Base-by-base conservation (phyloP, 1,284 basidiomycete species). In the Ganoderma multipileum region DNA sequence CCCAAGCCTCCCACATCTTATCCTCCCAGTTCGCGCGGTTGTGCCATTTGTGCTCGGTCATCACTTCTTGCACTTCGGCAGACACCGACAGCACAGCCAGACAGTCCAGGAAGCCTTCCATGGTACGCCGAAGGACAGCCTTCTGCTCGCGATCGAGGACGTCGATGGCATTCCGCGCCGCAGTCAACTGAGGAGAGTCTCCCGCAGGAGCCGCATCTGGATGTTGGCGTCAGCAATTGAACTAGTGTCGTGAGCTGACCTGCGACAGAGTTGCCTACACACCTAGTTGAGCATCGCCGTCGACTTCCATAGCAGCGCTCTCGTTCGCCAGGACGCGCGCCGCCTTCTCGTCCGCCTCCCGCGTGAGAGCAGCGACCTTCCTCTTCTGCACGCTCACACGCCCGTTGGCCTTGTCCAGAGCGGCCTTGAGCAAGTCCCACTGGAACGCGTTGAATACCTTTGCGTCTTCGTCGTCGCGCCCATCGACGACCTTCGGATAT, bases 401-500 rank as follows among this genome's bases (percentile, higher is more conserved):
- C 12, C 95, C 95, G 75, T 95, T 94, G 1, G 95, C 92, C 81
- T 97, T 97, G 78, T 96, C 93, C 72, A 96, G 77, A 2, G 93
- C 93, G 61, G 89, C 90, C 77, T 89, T 89, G 71, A 98, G 81
- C 71, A 96, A 76, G 76, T 95, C 92, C 95, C 95, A 98, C 76
- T 93, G 89, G 73, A 89, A 88, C 55, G 87, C 86, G 74, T 80
- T 89, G 72, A 90, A 85, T 76, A 77, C 23, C 47, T 50, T 50
- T 50, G 23, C 23, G 9, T 87, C 68, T 82, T 72, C 74, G 77
- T 70, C 55, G 77, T 73, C 61, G 12, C 76, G 65, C 74, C 82
- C 74, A 18, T 74, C 72, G 20, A 73, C 74, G n/a, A 55, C 74
- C 67, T 62, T 74, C 7, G 73, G 66, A 54, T 83, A 85, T 71